Evolutionary conservation across 1,139 yeast species (phyloP).

Genomic region (Yamadazyma jaroonii): DNA sequence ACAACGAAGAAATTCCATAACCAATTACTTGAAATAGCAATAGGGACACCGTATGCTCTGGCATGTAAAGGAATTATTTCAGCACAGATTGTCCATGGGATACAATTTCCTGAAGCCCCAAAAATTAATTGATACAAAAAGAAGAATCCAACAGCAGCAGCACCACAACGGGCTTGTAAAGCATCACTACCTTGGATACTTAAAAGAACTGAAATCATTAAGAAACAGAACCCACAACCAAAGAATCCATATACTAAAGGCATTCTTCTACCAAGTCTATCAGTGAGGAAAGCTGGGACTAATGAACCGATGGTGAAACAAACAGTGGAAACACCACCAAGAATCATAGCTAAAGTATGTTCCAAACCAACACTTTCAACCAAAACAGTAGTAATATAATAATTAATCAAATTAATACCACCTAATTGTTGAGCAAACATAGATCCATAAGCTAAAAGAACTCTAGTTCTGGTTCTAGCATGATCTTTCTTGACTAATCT

Average conservation of each 20-base stretch:
- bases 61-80: slow-evolving; percentile 23
- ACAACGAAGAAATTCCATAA: slow-evolving; percentile 38
- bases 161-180: slow-evolving; percentile 5
- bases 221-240: slow-evolving; percentile 23
- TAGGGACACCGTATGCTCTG: slow-evolving; percentile 30
- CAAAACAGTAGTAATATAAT: slow-evolving; percentile 76
- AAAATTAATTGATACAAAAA: slow-evolving; percentile 13
- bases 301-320: slow-evolving; percentile 55
- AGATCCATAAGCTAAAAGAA: slow-evolving; percentile 54
- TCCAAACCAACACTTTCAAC: slow-evolving; percentile 60
- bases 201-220: slow-evolving; percentile 13
- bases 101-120: slow-evolving; percentile 26
- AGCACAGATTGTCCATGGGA: slow-evolving; percentile 24
- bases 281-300: slow-evolving; percentile 61
- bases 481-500: slow-evolving; percentile 12
- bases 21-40: slow-evolving; percentile 40
- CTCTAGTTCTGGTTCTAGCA: slow-evolving; percentile 40
- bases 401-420: slow-evolving; percentile 81
- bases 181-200: slow-evolving; percentile 5
- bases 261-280: slow-evolving; percentile 67
- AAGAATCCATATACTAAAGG: slow-evolving; percentile 52
- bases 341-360: slow-evolving; percentile 51
- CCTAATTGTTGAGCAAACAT: slow-evolving; percentile 57
- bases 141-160: slow-evolving; percentile 16
- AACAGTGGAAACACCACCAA: slow-evolving; percentile 61